A percentile compares a stretch with the other conserved stretches of the same genome.
Evolutionary conservation across 768 basidiomycete species (phyloP).

Genomic region (Tulasnella sp.): DNA sequence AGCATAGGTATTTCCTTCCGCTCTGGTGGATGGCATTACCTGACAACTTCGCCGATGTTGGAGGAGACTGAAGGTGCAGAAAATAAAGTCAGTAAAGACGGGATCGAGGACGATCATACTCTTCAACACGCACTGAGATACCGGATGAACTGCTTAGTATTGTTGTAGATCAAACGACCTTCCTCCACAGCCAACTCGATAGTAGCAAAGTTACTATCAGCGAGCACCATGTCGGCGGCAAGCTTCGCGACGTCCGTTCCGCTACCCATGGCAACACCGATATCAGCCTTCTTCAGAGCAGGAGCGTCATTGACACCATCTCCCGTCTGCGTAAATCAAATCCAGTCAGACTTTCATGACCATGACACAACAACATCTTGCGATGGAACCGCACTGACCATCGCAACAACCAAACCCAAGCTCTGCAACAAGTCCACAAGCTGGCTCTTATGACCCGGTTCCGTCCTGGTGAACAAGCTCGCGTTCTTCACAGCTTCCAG

Average conservation of each 20-base stretch:
- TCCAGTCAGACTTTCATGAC: conserved; percentile 8
- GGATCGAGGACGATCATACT: not conserved
- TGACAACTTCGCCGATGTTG: conserved; percentile 19
- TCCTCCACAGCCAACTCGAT: conserved; percentile 97
- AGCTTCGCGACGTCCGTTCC: conserved; percentile 98
- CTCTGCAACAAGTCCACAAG: conserved; percentile 89
- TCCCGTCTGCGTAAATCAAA: conserved; percentile 48
- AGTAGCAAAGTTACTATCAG: conserved; percentile 94
- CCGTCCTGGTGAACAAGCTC: conserved; percentile 84
- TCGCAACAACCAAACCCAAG: conserved; percentile 87
- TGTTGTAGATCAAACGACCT: conserved; percentile 95
- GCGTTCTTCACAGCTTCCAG: conserved; percentile 77
- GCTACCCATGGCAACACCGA: conserved; percentile 98
- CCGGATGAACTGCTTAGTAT: conserved; percentile 99
- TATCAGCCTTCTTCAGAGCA: conserved; percentile 92
- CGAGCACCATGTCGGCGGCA: conserved; percentile 96
- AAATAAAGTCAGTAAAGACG: conserved; percentile 8
- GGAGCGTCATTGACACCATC: conserved; percentile 99
- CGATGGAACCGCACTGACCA: conserved; percentile 40
- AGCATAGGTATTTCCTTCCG: not conserved
- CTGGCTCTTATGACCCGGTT: conserved; percentile 90
- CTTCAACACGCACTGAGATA: conserved; percentile 69
- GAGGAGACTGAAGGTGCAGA: conserved; percentile 16
- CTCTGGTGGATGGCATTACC: conserved; percentile 19
- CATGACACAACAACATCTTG: not conserved